Percentiles rank a stretch among this genome's conserved stretches.
phyloP scores from a whole-genome alignment of 2,329 filamentous ascomycete genomes.

The Ascochyta rabiei region DNA sequence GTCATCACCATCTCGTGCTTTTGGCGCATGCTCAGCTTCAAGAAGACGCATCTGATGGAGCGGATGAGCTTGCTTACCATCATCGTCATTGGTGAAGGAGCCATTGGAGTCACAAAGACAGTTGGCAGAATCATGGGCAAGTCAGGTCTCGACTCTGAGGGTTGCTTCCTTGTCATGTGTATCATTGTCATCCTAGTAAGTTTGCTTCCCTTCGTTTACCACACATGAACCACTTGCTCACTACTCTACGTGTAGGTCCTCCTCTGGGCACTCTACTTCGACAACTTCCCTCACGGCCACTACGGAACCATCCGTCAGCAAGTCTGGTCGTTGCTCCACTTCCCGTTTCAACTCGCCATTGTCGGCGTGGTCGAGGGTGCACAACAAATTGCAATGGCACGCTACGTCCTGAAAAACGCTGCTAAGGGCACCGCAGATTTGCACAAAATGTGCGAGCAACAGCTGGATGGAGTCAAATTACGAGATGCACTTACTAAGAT shows the following conservation, averaged over 20 bases:
- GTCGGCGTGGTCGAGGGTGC: slow-evolving; percentile 68
- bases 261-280: slow-evolving; percentile 68
- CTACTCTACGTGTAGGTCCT: slow-evolving; percentile 49
- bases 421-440: slow-evolving; percentile 49
- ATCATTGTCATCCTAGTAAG: slow-evolving; percentile 45
- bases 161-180: slow-evolving; percentile 45
- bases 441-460: slow-evolving; percentile 44
- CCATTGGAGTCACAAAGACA: slow-evolving; percentile 65
- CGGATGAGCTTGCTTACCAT: slow-evolving; percentile 68
- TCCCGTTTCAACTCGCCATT: slow-evolving; percentile 68
- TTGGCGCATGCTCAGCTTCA: slow-evolving; percentile 65
- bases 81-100: slow-evolving; percentile 70
- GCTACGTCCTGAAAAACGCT: slow-evolving; percentile 54
- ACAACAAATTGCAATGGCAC: slow-evolving; percentile 61
- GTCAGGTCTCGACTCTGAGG: slow-evolving; percentile 41
- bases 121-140: slow-evolving; percentile 53
- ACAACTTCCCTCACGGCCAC: slow-evolving; percentile 58
- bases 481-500: slow-evolving; percentile 33
- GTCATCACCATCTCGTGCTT: slow-evolving; percentile 61
- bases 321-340: slow-evolving; percentile 63
- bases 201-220: not conserved
- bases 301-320: slow-evolving; percentile 64
- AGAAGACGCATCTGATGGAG: slow-evolving; percentile 67
- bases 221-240: not conserved
- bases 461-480: slow-evolving; percentile 41